Base-by-base conservation (phyloP, 2,329 filamentous ascomycete species). In the Trichoderma atrobrunneum region DNA sequence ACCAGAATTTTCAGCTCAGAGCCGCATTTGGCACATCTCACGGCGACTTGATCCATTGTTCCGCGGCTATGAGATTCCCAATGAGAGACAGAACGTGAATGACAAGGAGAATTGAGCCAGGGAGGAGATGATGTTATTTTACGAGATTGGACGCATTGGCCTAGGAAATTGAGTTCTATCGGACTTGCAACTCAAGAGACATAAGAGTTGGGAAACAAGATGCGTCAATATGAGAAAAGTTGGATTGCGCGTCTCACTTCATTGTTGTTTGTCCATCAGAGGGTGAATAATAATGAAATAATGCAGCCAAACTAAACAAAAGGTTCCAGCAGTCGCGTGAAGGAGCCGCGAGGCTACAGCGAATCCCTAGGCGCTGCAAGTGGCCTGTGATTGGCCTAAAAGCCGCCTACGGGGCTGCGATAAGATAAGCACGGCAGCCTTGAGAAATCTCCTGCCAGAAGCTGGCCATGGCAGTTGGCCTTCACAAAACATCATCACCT, bases 21-120 rank as follows among this genome's bases (percentile, higher is more conserved):
- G 28, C 80, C 75, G 72, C 78, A 82, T 34, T 76, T 76, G 67
- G 77, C 75, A 76, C 84, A 85, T 72, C 78, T 79, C 76, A 80
- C 79, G 34, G 74, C 71, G 57, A 84, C 76, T 7, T 61, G 73
- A 36, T 84, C 80, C 82, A 84, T 84, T 59, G 11, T 18, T 10
- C 6, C 8, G 24, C 5, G 51, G 24, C 2, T 16, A 21, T 36
- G 56, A 54, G 57, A 12, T 51, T 51, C 43, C 43, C 18, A n/a
- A 43, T 43, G 34, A 34, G 12, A 48, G 60, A 30, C 7, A 14
- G 24, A 28, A 14, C 8, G 36, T 48, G 66, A 34, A 28, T 24
- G 43, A 21, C 5, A 48, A n/a, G 7, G 18, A 21, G 18, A 11
- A 48, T 21, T 11, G 18, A 51, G 14, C 34, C 34, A 16, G 1